A percentile compares a stretch with the other conserved stretches of the same genome.
Evolutionary conservation across 768 basidiomycete genomes (phyloP).

Genomic region (Hemileccinum rubropunctum): DNA sequence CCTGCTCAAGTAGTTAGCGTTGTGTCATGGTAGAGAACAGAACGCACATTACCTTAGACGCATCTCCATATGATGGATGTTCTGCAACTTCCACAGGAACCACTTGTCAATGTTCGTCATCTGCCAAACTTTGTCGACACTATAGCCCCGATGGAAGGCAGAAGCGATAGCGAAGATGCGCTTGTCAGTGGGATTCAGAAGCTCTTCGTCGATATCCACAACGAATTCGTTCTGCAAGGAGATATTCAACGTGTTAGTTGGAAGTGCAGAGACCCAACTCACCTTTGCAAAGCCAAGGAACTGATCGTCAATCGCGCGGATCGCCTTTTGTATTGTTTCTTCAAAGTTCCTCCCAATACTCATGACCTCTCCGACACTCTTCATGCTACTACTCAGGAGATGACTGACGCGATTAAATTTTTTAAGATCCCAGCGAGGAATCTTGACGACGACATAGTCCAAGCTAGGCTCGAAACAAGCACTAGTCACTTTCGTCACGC

Average conservation of each 20-base stretch:
- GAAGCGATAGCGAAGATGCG: slow-evolving; percentile 95
- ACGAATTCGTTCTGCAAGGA: slow-evolving; percentile 74
- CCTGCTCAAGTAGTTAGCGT: slow-evolving; percentile 35
- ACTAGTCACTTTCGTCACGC: slow-evolving; percentile 92
- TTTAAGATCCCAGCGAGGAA: slow-evolving; percentile 98
- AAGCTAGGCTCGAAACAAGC: slow-evolving; percentile 98
- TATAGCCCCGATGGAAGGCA: slow-evolving; percentile 90
- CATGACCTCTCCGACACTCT: slow-evolving; percentile 99
- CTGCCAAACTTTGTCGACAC: slow-evolving; percentile 94
- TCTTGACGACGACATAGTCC: slow-evolving; percentile 98
- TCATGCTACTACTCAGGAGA: slow-evolving; percentile 93
- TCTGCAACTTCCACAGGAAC: slow-evolving; percentile 89
- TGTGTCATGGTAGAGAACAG: neutral
- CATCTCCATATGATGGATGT: slow-evolving; percentile 81
- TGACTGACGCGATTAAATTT: slow-evolving; percentile 96
- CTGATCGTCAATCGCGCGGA: slow-evolving; percentile 92
- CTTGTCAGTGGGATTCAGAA: slow-evolving; percentile 93
- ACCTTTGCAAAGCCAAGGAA: slow-evolving; percentile 92
- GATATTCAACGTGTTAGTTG: neutral
- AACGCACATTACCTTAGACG: slow-evolving; percentile 55
- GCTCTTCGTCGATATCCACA: slow-evolving; percentile 89
- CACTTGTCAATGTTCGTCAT: slow-evolving; percentile 99
- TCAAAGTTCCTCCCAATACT: slow-evolving; percentile 97
- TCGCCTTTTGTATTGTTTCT: slow-evolving; percentile 98
- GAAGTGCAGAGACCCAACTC: slow-evolving; percentile 2